These are phyloP conservation scores for Podospora conica DNA, from an alignment of 495 filamentous ascomycete genomes.

Conservation along the genomic window DNA sequence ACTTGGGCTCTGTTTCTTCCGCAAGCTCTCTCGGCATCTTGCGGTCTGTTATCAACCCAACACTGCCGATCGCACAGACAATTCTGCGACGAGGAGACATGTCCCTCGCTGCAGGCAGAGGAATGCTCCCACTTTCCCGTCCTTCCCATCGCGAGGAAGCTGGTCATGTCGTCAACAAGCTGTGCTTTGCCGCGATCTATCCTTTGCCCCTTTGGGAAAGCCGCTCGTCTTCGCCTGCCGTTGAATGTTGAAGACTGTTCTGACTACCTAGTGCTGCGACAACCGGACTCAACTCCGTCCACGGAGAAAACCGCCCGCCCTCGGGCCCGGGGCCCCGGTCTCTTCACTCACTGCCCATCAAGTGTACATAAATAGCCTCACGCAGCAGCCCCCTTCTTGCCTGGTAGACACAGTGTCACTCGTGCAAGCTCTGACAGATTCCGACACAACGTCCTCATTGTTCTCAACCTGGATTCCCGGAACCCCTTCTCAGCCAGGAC, in stretches of 20 bases:
- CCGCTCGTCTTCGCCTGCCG: not conserved
- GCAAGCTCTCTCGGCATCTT: not conserved
- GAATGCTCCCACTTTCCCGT: not conserved
- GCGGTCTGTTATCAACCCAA: not conserved
- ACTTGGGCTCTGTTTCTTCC: not conserved
- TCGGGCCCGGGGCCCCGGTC: not conserved
- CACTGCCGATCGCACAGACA: constrained; percentile 7
- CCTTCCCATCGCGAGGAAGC: not conserved
- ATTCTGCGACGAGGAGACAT: not conserved
- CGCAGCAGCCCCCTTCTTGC: not conserved
- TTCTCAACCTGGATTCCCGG: not conserved
- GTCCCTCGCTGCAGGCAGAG: not conserved
- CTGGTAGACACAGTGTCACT: not conserved
- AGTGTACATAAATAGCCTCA: not conserved
- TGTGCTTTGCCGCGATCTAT: not conserved
- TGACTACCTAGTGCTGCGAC: no score
- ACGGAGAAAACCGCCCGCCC: no score
- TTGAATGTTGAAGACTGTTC: no score
- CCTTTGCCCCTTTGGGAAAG: not conserved
- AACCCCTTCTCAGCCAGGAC: not conserved
- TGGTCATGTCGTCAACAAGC: not conserved
- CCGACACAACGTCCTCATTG: not conserved
- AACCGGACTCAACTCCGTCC: no score
- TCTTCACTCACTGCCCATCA: not conserved
- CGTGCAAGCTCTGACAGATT: not conserved